phyloP scores from a whole-genome alignment of 2,329 filamentous ascomycete species.

The Colletotrichum destructivum region DNA sequence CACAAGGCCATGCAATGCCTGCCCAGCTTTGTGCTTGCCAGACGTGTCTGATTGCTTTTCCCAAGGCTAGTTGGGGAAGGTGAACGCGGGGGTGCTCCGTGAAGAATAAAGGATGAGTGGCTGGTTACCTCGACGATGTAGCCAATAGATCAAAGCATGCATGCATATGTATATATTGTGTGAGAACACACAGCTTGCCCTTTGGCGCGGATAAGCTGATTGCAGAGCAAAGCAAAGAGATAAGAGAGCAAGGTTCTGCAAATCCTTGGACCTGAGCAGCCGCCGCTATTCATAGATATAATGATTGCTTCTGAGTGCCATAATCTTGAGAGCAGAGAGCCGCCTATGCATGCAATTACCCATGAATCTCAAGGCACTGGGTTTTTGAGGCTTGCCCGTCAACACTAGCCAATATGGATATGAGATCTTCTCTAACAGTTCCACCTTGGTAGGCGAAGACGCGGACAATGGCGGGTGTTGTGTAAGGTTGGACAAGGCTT shows the following conservation, averaged over 20 bases:
- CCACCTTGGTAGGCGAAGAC: slow-evolving; percentile 47
- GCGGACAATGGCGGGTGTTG: slow-evolving; percentile 56
- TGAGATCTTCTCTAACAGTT: slow-evolving; percentile 53
- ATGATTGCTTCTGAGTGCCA: background rate
- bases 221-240: slow-evolving; percentile 4
- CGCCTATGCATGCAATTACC: slow-evolving; percentile 43
- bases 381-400: slow-evolving; percentile 32
- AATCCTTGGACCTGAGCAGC: background rate
- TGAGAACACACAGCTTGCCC: slow-evolving; percentile 1
- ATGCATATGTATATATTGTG: background rate
- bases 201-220: background rate
- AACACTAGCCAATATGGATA: slow-evolving; percentile 28
- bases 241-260: background rate
- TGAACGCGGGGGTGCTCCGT: background rate
- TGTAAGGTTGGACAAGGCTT: slow-evolving; percentile 47
- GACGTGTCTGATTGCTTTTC: background rate
- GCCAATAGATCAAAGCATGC: background rate
- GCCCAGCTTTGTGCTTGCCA: slow-evolving; percentile 17
- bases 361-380: slow-evolving; percentile 41
- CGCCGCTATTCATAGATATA: slow-evolving; percentile 31
- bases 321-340: slow-evolving; percentile 8
- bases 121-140: slow-evolving; percentile 8
- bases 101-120: background rate
- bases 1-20: background rate
- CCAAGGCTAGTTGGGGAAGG: background rate